phyloP scores from a whole-genome alignment of 345 rosid species.

The Eucalyptus coolabah region DNA sequence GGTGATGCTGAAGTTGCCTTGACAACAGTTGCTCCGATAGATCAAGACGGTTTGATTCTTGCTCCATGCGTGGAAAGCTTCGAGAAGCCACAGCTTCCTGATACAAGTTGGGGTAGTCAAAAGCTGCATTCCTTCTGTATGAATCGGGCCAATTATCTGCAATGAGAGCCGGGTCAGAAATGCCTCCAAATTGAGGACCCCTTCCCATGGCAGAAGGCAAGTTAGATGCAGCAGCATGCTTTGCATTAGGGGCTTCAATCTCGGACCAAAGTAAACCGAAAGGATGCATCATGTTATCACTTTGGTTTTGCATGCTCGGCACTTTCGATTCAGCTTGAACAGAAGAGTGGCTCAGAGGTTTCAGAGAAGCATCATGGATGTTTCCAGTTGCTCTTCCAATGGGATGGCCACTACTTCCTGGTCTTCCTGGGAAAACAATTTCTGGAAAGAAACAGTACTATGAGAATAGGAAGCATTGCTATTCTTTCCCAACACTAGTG shows the following conservation, averaged over 20 bases:
- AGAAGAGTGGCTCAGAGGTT: slow-evolving; percentile 9
- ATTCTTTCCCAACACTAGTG: not conserved
- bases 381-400: slow-evolving; percentile 10
- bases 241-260: slow-evolving; percentile 33
- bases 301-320: slow-evolving; percentile 14
- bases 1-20: slow-evolving; percentile 35
- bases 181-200: slow-evolving; percentile 10
- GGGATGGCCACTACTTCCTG: slow-evolving; percentile 23
- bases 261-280: slow-evolving; percentile 60
- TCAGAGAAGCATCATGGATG: not conserved
- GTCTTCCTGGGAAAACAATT: slow-evolving; percentile 55
- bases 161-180: slow-evolving; percentile 18
- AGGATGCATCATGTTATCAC: slow-evolving; percentile 36
- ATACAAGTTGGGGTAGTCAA: slow-evolving; percentile 14
- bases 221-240: slow-evolving; percentile 16
- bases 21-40: slow-evolving; percentile 34
- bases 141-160: slow-evolving; percentile 31
- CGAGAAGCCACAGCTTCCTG: slow-evolving; percentile 28
- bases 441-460: slow-evolving; percentile 13
- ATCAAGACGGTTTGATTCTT: slow-evolving; percentile 27
- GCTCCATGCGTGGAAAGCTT: slow-evolving; percentile 20
- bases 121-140: slow-evolving; percentile 16
- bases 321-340: slow-evolving; percentile 10
- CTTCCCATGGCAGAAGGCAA: slow-evolving; percentile 15
- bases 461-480: not conserved